Base-by-base conservation (phyloP, 139 green algal species). In the Tetradesmus lagerheimii region DNA sequence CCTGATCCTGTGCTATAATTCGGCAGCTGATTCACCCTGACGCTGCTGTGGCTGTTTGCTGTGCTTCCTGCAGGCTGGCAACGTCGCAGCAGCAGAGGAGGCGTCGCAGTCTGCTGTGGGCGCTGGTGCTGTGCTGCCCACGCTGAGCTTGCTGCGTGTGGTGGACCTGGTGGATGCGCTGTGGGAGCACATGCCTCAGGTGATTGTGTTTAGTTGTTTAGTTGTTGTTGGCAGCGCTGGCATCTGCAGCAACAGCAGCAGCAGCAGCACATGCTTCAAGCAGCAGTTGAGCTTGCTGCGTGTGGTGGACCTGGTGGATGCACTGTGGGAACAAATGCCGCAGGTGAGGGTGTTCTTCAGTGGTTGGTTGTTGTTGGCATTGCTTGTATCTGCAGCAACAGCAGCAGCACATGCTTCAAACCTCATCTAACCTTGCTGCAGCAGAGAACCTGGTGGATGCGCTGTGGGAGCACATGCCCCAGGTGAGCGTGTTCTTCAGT, bases 101-200 rank as follows among this genome's bases (percentile, higher is more conserved):
- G 23, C 23, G 4, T 71, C 57, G 20, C 71, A 79, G 71, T 38
- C 71, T 38, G 31, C 31, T 41, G n/a, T 12, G 8, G 57, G 57
- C 20, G 3, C 57, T 71, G 57, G 57, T 31, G 57, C 23, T 71
- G 57, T n/a, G 18, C 34, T 87, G 18, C 34, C 34, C 4, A 50
- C n/a, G 16, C 71, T 89, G 43, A 47, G 67, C 57, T 14, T 20
- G 25, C 25, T 27, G 23, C 23, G 20, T 15, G 86, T 77, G 16
- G 50, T 38, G 45, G 64, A 57, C 31, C 34, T 90, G 45, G 86
- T 90, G 15, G 86, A 76, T 81, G 86, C 86, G 31, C 75, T 90
- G 34, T 88, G 83, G 83, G 83, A 80, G 29, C 38, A 88, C 43
- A 39, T 80, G 62, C 38, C 71, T 4, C 11, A 35, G 27, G 85